Evolutionary conservation across 495 filamentous ascomycete genomes (phyloP), one percentile per base, ranked within the genome.

Genomic region (Penicillium coprophilum): DNA sequence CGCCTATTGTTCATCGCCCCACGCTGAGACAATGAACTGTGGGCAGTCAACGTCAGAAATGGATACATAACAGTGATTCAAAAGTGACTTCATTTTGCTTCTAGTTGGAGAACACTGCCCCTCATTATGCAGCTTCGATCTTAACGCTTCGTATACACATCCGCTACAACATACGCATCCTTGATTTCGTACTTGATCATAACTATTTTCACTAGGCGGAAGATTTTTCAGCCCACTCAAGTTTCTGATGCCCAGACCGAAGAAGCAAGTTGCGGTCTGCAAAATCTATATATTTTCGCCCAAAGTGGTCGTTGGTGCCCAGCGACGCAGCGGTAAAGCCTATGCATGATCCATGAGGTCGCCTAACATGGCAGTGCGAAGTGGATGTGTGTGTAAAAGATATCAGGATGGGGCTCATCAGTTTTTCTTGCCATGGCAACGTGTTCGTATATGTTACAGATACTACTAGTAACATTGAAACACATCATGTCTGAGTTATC

Each of bases 281-380:
- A 46, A 64, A 36, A n/a, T 59, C 50, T 61, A 58, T 55, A 57
- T 50, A 41, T 62, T 58, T 55, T 62, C 24, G 49, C 58, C 60
- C 52, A 64, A 62, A 61, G 54, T 49, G 58, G 61, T 53, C 61
- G 65, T 76, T 71, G 72, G 69, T 76, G 72, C 72, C 72, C 72
- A 74, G 71, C 64, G 67, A 64, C 53, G 36, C 66, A 39, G 72
- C 71, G 71, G 71, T 71, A 71, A 73, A 71, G 71, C 66, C 67
- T 57, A 70, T 71, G 59, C 53, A 55, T 66, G 59, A 59, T 61
- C 58, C 46, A 59, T 63, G 57, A 51, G 64, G 63, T 70, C 65
- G 70, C 72, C 72, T 67, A 70, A 75, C 70, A 62, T 55, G 50
- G 28, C 48, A 53, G 51, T 48, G 32, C 36, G n/a, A 53, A 53